Base-by-base conservation (phyloP, 108 stramenopile genomes). In the Nitzschia sp. region DNA sequence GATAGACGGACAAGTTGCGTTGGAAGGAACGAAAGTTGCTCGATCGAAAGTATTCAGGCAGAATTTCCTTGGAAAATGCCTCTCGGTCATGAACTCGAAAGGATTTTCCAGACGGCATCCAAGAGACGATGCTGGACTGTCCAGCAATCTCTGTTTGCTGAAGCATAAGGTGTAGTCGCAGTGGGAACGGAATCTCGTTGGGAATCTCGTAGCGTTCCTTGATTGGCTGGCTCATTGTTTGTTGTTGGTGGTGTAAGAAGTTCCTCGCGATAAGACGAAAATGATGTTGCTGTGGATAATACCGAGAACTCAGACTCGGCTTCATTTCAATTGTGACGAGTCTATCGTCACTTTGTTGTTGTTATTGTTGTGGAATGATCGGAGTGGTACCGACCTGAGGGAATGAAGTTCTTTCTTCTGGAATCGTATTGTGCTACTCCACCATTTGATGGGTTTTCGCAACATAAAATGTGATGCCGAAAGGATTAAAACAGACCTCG, bases 1-100 rank as follows among this genome's bases (percentile, higher is more conserved):
- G 30, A 27, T 45, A 72, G 23, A 72, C 61, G 17, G 46, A 63
- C 26, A 95, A 74, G 60, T 95, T 89, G 27, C 94, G 65, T 59
- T 90, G 88, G 57, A 93, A 93, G 42, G 85, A 82, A 26, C 86
- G 74, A 68, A 77, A 80, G 73, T 89, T 89, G 51, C 82, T 85
- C 46, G 82, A 86, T 24, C 71, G 74, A 60, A 96, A 96, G 74
- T 90, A 90, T 9, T 72, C 56, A 6, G 88, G 86, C 85, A 94
- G 76, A 34, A 91, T 45, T 19, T 74, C 42, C 15, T 75, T 60
- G 6, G 76, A 79, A 36, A 88, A 85, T 23, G 64, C 71, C 25
- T 76, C 60, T 24, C 69, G 72, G 35, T 82, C 75, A 47, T 80
- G 80, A 23, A 87, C 71, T 9, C 60, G 33, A 47, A 87, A 87